Evolutionary conservation across 306 rosid species (phyloP).

Genomic region (Prunus persica): DNA sequence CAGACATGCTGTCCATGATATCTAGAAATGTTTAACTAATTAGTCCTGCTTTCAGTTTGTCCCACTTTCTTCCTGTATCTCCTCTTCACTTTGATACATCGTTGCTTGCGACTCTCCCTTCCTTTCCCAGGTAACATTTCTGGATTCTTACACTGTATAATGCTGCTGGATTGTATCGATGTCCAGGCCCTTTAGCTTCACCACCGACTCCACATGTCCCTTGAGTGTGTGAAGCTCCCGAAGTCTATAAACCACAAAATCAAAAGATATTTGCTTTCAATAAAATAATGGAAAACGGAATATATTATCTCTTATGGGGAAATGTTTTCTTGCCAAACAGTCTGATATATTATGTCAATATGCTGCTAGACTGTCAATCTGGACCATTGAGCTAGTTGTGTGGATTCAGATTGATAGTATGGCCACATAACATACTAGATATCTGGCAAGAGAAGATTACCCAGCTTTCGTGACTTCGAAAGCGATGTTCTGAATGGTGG

Average conservation of each 20-base stretch:
- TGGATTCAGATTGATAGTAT: neutral
- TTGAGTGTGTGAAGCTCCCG: constrained; percentile 94
- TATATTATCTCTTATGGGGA: neutral
- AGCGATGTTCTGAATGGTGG: neutral
- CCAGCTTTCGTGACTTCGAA: neutral
- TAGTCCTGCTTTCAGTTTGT: constrained; percentile 21
- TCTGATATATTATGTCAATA: neutral
- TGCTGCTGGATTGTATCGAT: constrained; percentile 95
- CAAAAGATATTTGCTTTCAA: neutral
- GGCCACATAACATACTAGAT: neutral
- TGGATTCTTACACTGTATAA: constrained; percentile 69
- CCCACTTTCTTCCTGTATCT: constrained; percentile 12
- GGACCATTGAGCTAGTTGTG: neutral
- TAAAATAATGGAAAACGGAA: neutral
- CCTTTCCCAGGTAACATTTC: constrained; percentile 19
- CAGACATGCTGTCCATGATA: constrained; percentile 32
- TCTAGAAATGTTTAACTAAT: constrained; percentile 23
- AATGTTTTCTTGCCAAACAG: neutral
- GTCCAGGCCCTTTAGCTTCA: constrained; percentile 93
- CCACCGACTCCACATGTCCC: constrained; percentile 98
- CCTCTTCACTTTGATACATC: constrained; percentile 20
- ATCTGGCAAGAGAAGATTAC: neutral
- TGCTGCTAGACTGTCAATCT: neutral
- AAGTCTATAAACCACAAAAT: constrained; percentile 48
- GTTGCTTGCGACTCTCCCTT: constrained; percentile 20